phyloP scores from a whole-genome alignment of 2,329 filamentous ascomycete genomes.

The Colletotrichum sp. region DNA sequence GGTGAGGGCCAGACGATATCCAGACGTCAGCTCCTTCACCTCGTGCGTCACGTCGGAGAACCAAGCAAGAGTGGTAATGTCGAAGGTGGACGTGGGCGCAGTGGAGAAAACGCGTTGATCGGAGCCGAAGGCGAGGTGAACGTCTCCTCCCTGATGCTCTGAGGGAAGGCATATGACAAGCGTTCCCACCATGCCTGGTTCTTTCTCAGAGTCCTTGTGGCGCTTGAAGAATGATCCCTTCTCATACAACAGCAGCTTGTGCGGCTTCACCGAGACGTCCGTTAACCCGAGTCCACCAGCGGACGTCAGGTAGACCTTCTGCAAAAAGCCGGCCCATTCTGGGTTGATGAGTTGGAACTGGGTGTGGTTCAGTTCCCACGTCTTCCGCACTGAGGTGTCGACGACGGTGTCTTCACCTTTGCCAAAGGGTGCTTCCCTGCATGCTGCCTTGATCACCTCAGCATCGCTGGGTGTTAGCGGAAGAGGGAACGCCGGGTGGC shows the following conservation, averaged over 20 bases:
- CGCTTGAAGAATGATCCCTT: slow-evolving; percentile 50
- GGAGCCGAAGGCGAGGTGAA: slow-evolving; percentile 39
- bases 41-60: slow-evolving; percentile 56
- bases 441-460: slow-evolving; percentile 25
- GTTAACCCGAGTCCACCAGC: slow-evolving; percentile 31
- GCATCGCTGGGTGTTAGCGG: slow-evolving; percentile 30
- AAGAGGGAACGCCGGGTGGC: slow-evolving; percentile 26
- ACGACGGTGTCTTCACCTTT: slow-evolving; percentile 40
- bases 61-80: slow-evolving; percentile 39
- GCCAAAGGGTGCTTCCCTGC: slow-evolving; percentile 16
- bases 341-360: slow-evolving; percentile 42
- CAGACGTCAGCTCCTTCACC: slow-evolving; percentile 43
- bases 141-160: slow-evolving; percentile 46
- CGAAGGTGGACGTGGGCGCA: slow-evolving; percentile 30
- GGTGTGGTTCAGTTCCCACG: slow-evolving; percentile 39
- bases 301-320: slow-evolving; percentile 4
- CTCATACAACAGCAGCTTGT: slow-evolving; percentile 52
- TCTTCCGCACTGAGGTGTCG: slow-evolving; percentile 40
- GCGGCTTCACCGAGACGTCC: slow-evolving; percentile 33
- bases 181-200: slow-evolving; percentile 50
- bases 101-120: slow-evolving; percentile 35
- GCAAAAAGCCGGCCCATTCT: slow-evolving; percentile 35
- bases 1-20: slow-evolving; percentile 50
- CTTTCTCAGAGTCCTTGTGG: slow-evolving; percentile 50
- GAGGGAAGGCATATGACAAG: slow-evolving; percentile 51